Evolutionary conservation across 2,329 filamentous ascomycete genomes (phyloP).

Genomic region (Dactylonectria macrodidyma): DNA sequence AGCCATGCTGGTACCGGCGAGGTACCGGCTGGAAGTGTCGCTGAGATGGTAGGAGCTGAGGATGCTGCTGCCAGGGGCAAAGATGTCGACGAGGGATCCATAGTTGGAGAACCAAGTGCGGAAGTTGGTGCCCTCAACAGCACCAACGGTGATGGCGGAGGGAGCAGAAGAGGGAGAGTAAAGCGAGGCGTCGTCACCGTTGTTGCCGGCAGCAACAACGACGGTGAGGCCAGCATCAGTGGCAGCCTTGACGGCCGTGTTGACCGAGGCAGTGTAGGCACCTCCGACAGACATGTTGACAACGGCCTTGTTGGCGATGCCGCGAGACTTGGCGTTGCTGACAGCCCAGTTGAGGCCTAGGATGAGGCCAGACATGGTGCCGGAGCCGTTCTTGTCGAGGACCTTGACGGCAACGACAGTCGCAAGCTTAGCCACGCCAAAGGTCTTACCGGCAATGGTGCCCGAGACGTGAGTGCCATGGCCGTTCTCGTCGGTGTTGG

Average conservation of each 20-base stretch:
- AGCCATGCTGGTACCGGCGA: slow-evolving; percentile 52
- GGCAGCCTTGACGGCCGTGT: slow-evolving; percentile 19
- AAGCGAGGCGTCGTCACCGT: background rate
- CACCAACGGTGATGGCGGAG: slow-evolving; percentile 16
- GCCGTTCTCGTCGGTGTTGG: slow-evolving; percentile 46
- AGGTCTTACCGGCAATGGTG: slow-evolving; percentile 48
- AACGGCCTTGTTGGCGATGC: slow-evolving; percentile 7
- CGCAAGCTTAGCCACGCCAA: slow-evolving; percentile 51
- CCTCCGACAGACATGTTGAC: slow-evolving; percentile 19
- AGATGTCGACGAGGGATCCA: slow-evolving; percentile 17
- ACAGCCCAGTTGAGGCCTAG: slow-evolving; percentile 48
- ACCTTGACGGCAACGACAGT: slow-evolving; percentile 51
- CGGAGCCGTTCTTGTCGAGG: slow-evolving; percentile 33
- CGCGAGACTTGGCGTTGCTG: slow-evolving; percentile 46
- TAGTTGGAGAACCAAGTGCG: slow-evolving; percentile 25
- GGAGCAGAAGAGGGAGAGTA: slow-evolving; percentile 30
- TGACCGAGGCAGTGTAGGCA: background rate
- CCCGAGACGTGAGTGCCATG: slow-evolving; percentile 53
- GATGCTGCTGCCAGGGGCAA: slow-evolving; percentile 19
- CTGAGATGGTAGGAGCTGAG: background rate
- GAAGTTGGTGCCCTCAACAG: background rate
- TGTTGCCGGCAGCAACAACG: slow-evolving; percentile 22
- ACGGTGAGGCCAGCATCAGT: slow-evolving; percentile 19
- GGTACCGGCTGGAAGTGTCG: slow-evolving; percentile 13
- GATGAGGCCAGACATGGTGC: slow-evolving; percentile 26